Conservation (phyloP, 1,284 basidiomycete genomes). For the Coriolopsis trogii region DNA sequence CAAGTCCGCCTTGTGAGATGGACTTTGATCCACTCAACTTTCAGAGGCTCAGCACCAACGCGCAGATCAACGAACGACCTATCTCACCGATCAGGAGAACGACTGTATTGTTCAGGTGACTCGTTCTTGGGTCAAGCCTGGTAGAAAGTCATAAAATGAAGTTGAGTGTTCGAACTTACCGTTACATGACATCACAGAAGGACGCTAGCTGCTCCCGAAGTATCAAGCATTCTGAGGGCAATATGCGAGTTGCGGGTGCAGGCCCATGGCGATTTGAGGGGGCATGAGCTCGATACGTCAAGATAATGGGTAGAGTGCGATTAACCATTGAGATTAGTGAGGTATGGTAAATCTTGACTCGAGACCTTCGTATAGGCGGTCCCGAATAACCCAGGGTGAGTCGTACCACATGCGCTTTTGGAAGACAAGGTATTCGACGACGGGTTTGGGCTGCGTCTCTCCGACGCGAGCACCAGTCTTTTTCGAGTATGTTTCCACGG, state of each 20-base stretch:
- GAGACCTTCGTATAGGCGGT: constrained; percentile 47
- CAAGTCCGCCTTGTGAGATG: too few species aligned
- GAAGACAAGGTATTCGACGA: constrained; percentile 69
- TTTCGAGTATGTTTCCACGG: constrained; percentile 34
- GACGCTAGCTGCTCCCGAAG: too few species aligned
- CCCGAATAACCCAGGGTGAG: constrained; percentile 63
- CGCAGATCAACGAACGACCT: too few species aligned
- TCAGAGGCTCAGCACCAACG: too few species aligned
- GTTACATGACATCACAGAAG: too few species aligned
- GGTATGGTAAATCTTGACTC: constrained; percentile 20
- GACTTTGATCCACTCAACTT: too few species aligned
- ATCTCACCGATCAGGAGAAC: too few species aligned
- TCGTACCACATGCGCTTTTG: constrained; percentile 75
- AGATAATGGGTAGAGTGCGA: neutral
- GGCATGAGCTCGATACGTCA: neutral
- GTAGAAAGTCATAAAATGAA: too few species aligned
- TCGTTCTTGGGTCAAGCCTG: too few species aligned
- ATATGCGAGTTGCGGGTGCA: neutral
- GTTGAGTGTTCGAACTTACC: too few species aligned
- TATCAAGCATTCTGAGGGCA: too few species aligned
- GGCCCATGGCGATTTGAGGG: neutral
- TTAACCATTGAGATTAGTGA: constrained; percentile 1
- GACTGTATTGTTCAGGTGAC: too few species aligned
- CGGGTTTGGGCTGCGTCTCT: constrained; percentile 45
- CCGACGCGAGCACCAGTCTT: constrained; percentile 37